These are phyloP conservation scores for Solanum sejunctum DNA, from an alignment of 257 asterid genomes.

Conservation along the genomic window DNA sequence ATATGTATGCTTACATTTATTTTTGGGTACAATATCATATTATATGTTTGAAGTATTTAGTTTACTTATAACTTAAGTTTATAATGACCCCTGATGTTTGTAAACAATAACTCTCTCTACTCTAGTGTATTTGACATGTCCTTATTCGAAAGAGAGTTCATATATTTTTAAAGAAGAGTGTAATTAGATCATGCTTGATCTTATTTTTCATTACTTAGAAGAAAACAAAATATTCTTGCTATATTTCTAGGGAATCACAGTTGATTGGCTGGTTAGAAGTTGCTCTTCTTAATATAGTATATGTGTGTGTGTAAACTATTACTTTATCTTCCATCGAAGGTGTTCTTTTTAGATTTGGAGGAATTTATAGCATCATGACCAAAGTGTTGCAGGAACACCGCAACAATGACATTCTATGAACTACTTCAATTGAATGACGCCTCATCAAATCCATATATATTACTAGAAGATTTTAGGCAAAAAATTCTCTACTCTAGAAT, in stretches of 20 bases:
- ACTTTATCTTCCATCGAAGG: too few species aligned
- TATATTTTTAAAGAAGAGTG: neutral
- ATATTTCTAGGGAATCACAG: neutral
- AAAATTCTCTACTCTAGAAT: too few species aligned
- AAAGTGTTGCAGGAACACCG: too few species aligned
- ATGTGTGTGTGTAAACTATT: too few species aligned
- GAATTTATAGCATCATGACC: too few species aligned
- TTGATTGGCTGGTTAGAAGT: neutral
- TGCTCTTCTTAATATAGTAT: neutral
- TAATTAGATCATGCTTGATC: neutral
- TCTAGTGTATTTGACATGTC: neutral
- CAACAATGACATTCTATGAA: too few species aligned
- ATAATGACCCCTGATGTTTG: neutral
- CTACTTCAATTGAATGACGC: too few species aligned
- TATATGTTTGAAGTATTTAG: neutral
- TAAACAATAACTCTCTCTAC: neutral
- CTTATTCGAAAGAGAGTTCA: neutral
- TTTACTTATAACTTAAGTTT: neutral
- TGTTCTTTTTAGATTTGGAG: too few species aligned
- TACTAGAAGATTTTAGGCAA: too few species aligned
- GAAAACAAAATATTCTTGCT: neutral
- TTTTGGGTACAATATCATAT: neutral
- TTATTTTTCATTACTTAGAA: neutral
- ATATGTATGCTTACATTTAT: neutral
- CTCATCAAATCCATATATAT: too few species aligned